Conservation (phyloP, 345 rosid genomes). For the Camelina laxa region DNA sequence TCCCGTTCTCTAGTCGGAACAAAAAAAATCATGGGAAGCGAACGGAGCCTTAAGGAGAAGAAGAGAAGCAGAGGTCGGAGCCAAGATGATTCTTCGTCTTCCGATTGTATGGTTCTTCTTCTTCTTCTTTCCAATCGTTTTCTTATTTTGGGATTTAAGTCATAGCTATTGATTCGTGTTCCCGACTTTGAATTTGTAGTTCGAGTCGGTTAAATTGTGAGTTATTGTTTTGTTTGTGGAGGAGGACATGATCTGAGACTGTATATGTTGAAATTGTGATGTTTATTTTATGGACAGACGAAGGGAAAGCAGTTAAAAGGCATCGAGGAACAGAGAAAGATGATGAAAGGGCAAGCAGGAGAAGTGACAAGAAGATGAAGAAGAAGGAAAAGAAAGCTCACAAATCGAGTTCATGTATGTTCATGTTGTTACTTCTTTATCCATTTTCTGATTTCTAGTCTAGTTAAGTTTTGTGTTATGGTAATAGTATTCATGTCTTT, state of each 20-base stretch:
- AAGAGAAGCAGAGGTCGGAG: conserved; percentile 57
- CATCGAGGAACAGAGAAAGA: conserved; percentile 54
- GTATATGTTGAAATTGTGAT: not conserved
- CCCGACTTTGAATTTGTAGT: not conserved
- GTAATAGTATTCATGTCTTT: not conserved
- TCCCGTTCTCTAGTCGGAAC: not conserved
- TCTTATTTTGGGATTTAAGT: not conserved
- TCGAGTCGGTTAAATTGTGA: not conserved
- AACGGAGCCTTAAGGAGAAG: conserved; percentile 60
- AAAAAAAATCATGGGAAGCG: conserved; percentile 57
- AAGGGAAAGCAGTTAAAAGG: conserved; percentile 58
- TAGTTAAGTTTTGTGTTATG: not conserved
- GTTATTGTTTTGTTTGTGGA: not conserved
- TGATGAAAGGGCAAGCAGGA: conserved; percentile 54
- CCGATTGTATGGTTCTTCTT: conserved; percentile 45
- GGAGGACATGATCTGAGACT: conserved; percentile 2
- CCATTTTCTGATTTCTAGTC: not conserved
- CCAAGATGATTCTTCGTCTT: conserved; percentile 43
- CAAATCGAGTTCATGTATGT: conserved; percentile 59
- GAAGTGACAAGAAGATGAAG: conserved; percentile 47
- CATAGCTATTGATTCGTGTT: not conserved
- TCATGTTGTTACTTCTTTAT: conserved; percentile 17
- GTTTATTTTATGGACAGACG: conserved; percentile 49
- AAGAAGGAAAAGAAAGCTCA: conserved; percentile 61
- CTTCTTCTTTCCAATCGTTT: not conserved